Conservation (phyloP, 1,284 basidiomycete species). For the Apiotrichum gamsii region DNA sequence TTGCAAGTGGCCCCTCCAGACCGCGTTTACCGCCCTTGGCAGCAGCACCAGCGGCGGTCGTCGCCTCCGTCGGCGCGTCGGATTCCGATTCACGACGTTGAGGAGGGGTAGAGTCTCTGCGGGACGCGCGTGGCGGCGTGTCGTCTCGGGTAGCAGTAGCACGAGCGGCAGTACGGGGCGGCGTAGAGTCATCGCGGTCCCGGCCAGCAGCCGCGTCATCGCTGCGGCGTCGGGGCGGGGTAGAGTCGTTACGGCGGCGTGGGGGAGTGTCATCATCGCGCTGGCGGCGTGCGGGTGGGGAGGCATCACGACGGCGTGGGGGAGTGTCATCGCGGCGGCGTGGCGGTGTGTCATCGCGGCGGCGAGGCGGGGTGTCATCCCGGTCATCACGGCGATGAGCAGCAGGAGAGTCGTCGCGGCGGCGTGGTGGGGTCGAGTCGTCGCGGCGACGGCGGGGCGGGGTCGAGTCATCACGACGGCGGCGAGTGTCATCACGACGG, state of each 20-base stretch:
- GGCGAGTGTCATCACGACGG: neutral
- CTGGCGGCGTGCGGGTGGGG: too few species aligned
- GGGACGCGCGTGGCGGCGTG: neutral
- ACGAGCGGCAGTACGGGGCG: conserved; percentile 4
- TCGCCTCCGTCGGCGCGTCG: too few species aligned
- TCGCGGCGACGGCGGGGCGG: conserved; percentile 7
- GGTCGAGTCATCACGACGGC: conserved; percentile 1
- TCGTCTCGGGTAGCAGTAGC: conserved; percentile 5
- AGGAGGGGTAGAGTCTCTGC: conserved; percentile 2
- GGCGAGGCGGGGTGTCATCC: conserved; percentile 1
- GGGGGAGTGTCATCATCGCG: conserved; percentile 1
- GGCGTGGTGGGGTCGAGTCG: conserved; percentile 1
- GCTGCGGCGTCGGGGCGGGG: conserved; percentile 5
- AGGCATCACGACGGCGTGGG: too few species aligned
- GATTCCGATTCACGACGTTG: neutral
- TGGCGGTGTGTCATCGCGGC: too few species aligned
- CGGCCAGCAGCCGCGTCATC: conserved; percentile 1
- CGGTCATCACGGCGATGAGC: neutral
- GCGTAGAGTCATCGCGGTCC: conserved; percentile 1
- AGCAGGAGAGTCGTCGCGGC: conserved; percentile 1
- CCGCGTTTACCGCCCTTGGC: too few species aligned
- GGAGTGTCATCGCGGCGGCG: neutral
- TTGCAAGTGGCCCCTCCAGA: conserved; percentile 13
- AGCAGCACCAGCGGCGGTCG: too few species aligned
- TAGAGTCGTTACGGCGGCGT: conserved; percentile 1